Conservation (phyloP, 192 early-diverging fungal genomes). For the Coemansia guatemalensis region DNA sequence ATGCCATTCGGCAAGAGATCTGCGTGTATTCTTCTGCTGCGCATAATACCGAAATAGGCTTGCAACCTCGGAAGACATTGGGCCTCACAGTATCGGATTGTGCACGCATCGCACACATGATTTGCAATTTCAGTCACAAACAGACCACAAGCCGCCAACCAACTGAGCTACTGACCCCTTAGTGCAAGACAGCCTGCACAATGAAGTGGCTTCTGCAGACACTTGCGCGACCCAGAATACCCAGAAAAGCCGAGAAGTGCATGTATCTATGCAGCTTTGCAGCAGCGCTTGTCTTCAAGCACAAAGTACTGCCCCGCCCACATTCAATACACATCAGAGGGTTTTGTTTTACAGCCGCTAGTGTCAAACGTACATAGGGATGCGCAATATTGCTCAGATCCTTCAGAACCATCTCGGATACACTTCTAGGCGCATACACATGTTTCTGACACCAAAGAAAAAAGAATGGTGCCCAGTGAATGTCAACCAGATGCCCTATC, state of each 20-base stretch:
- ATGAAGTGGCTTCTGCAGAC: conserved; percentile 10
- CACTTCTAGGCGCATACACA: not conserved
- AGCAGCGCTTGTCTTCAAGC: not conserved
- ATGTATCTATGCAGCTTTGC: not conserved
- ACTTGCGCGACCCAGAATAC: conserved; percentile 1
- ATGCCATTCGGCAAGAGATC: not conserved
- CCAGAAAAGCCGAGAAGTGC: not conserved
- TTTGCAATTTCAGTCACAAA: not conserved
- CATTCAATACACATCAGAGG: not conserved
- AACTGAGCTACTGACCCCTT: not conserved
- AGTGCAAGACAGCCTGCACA: conserved; percentile 1
- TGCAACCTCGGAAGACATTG: not conserved
- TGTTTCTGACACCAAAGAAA: not conserved
- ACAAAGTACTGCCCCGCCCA: not conserved
- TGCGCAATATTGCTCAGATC: not conserved
- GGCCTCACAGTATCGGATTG: not conserved
- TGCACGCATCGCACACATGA: not conserved
- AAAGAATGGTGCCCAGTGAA: not conserved
- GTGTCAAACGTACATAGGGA: not conserved
- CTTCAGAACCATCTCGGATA: not conserved
- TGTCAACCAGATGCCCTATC: not conserved
- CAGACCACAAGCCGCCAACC: not conserved
- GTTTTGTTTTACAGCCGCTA: not conserved
- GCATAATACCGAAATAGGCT: not conserved
- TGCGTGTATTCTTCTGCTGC: not conserved